A percentile compares a stretch with the other conserved stretches of the same genome.
These are phyloP conservation scores for Alternaria tenuissima DNA, from an alignment of 2,329 filamentous ascomycete species.

Conservation along the genomic window DNA sequence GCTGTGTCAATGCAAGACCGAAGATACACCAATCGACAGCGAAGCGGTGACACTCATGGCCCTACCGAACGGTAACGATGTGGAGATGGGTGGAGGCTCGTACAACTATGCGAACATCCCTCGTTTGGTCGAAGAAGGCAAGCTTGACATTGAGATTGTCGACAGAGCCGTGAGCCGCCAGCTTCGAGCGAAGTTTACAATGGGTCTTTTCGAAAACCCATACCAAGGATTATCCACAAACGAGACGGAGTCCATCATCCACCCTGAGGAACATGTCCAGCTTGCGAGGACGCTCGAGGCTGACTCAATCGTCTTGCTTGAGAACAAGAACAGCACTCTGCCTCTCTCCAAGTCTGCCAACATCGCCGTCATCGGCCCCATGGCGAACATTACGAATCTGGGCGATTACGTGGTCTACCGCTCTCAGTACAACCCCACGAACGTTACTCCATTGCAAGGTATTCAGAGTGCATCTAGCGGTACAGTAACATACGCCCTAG, in stretches of 20 bases:
- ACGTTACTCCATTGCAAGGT: constrained; percentile 74
- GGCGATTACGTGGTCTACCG: constrained; percentile 76
- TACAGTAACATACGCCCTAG: constrained; percentile 71
- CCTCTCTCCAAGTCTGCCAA: constrained; percentile 72
- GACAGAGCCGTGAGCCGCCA: constrained; percentile 72
- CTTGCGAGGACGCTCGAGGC: constrained; percentile 71
- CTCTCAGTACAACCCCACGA: constrained; percentile 64
- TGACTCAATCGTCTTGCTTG: constrained; percentile 76
- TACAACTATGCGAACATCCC: constrained; percentile 74
- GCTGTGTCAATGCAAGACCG: constrained; percentile 62
- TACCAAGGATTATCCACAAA: constrained; percentile 66
- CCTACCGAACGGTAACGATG: constrained; percentile 73
- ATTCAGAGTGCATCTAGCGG: constrained; percentile 67
- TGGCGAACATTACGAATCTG: constrained; percentile 67
- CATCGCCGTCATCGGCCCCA: constrained; percentile 77
- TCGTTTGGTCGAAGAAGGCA: constrained; percentile 67
- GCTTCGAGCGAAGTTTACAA: constrained; percentile 72
- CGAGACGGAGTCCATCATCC: constrained; percentile 66
- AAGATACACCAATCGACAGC: constrained; percentile 65
- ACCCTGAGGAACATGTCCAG: constrained; percentile 66
- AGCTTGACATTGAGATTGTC: constrained; percentile 66
- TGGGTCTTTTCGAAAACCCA: constrained; percentile 76
- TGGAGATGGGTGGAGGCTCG: constrained; percentile 79
- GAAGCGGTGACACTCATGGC: constrained; percentile 70
- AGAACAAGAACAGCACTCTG: constrained; percentile 72